These are phyloP conservation scores for Zelopaecilomyces penicillatus DNA, from an alignment of 2,329 filamentous ascomycete genomes.

Conservation along the genomic window DNA sequence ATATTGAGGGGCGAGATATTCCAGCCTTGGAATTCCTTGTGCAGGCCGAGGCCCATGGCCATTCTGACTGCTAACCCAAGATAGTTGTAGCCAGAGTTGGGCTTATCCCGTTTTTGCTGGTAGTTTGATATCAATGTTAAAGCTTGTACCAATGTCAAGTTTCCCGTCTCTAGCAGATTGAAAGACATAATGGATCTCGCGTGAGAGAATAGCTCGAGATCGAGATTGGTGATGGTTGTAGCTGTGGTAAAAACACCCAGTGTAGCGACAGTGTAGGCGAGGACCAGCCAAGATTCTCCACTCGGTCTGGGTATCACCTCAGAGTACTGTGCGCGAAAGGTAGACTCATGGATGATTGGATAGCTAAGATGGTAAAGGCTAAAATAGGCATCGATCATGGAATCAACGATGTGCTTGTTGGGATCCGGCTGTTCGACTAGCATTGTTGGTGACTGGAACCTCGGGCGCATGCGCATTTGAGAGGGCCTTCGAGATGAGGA, in stretches of 20 bases:
- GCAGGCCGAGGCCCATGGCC: conserved; percentile 41
- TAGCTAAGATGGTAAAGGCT: conserved; percentile 35
- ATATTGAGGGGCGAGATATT: conserved; percentile 24
- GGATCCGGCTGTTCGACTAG: conserved; percentile 20
- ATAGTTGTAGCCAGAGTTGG: conserved; percentile 45
- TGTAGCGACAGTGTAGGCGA: conserved; percentile 27
- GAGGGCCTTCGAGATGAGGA: conserved; percentile 12
- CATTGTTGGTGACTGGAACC: conserved; percentile 8
- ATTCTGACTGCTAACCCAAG: conserved; percentile 42
- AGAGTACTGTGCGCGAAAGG: conserved; percentile 30
- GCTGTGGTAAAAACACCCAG: conserved; percentile 27
- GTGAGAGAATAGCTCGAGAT: conserved; percentile 20
- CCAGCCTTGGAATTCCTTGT: conserved; percentile 33
- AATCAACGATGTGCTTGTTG: conserved; percentile 22
- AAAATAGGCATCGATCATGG: conserved; percentile 35
- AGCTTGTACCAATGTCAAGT: conserved; percentile 35
- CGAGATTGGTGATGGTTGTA: conserved; percentile 13
- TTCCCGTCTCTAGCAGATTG: conserved; percentile 36
- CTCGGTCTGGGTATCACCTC: conserved; percentile 25
- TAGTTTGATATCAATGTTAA: conserved; percentile 39
- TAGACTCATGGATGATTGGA: conserved; percentile 37
- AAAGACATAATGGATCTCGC: conserved; percentile 29
- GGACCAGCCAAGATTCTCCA: conserved; percentile 21
- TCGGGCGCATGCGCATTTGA: conserved; percentile 5
- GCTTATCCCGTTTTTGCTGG: conserved; percentile 41